These are phyloP conservation scores for Lentinus polychrous DNA, from an alignment of 1,284 basidiomycete genomes.

Conservation along the genomic window DNA sequence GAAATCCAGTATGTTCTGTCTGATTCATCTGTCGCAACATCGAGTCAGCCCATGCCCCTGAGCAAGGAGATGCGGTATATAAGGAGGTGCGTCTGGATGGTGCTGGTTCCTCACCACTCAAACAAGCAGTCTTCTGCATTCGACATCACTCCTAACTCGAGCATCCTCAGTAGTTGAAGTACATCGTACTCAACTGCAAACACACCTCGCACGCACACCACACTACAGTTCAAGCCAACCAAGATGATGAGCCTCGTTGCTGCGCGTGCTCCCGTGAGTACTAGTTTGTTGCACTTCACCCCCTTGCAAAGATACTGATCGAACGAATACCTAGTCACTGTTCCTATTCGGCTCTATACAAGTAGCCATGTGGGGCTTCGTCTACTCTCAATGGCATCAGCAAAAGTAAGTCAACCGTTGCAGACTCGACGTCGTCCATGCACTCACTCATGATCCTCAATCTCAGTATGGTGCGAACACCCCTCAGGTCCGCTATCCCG, in stretches of 20 bases:
- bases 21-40: too few species aligned
- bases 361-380: constrained; percentile 3
- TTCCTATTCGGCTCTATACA: constrained; percentile 7
- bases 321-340: constrained; percentile 1
- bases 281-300: neutral
- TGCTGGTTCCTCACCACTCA: neutral
- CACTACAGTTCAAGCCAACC: neutral
- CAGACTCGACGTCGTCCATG: constrained; percentile 3
- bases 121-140: neutral
- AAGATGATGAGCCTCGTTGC: constrained; percentile 10
- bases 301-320: neutral
- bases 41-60: too few species aligned
- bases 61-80: too few species aligned
- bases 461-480: constrained; percentile 15
- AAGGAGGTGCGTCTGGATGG: too few species aligned
- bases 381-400: constrained; percentile 7
- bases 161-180: neutral
- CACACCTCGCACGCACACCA: neutral
- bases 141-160: neutral
- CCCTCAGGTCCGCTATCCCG: constrained; percentile 20
- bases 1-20: too few species aligned
- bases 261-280: constrained; percentile 8
- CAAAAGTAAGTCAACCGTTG: constrained; percentile 1
- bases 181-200: neutral
- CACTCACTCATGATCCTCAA: neutral